A percentile compares a stretch with the other conserved stretches of the same genome.
These are phyloP conservation scores for Alternaria sp. DNA, from an alignment of 2,329 filamentous ascomycete species.

Conservation along the genomic window DNA sequence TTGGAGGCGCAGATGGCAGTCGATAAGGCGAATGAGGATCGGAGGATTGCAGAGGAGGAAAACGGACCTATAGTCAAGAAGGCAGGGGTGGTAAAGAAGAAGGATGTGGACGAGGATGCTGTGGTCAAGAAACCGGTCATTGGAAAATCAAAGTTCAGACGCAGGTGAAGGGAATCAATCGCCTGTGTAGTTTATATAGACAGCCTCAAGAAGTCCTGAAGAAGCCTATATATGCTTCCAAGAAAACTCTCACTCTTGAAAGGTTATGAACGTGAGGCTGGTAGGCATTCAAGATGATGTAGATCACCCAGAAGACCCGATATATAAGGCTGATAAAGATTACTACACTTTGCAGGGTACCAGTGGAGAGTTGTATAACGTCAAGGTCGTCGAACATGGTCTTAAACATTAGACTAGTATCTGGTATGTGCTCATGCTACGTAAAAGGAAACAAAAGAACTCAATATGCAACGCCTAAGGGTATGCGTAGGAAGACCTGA, in stretches of 20 bases:
- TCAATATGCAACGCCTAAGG: conserved; percentile 9
- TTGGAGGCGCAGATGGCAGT: conserved; percentile 92
- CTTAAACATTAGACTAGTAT: conserved; percentile 7
- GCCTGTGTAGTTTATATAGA: neutral
- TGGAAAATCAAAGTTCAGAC: conserved; percentile 39
- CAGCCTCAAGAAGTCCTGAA: neutral
- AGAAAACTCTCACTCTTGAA: neutral
- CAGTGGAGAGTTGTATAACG: neutral
- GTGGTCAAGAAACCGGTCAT: conserved; percentile 54
- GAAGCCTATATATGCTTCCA: neutral
- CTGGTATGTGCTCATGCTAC: conserved; percentile 13
- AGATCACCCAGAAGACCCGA: neutral
- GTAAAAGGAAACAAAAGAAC: neutral
- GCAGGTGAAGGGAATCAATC: conserved; percentile 15
- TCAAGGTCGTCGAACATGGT: neutral
- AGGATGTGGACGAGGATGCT: conserved; percentile 45
- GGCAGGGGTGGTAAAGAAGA: conserved; percentile 37
- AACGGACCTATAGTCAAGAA: conserved; percentile 40
- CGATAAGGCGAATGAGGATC: conserved; percentile 76
- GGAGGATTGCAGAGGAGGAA: conserved; percentile 54
- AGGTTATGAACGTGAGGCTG: neutral
- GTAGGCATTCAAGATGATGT: neutral
- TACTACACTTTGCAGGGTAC: neutral
- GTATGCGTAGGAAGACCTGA: conserved; percentile 19
- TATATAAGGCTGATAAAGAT: neutral